Base-by-base conservation (phyloP, 2,329 filamentous ascomycete species). In the Pseudogymnoascus sp. region DNA sequence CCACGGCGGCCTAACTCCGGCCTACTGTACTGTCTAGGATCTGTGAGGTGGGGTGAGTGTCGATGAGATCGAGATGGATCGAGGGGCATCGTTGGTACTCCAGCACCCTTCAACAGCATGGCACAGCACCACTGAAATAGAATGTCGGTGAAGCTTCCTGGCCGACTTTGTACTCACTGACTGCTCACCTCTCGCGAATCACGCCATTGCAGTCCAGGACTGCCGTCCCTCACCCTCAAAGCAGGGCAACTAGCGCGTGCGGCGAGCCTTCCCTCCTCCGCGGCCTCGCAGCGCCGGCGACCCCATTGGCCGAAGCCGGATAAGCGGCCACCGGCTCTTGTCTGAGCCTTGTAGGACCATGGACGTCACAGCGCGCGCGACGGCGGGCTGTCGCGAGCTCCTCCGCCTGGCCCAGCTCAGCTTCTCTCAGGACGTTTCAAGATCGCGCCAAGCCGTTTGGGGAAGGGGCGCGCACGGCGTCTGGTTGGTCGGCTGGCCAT, bases 211-310 rank as follows among this genome's bases (percentile, higher is more conserved):
- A 55, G 29, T 55, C 25, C 3, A 8, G 9, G 13, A 55, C 44
- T 5, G n/a, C 12, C 15, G 48, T 5, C 27, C 5, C 12, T 21
- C 27, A 15, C 29, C 29, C 9, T 33, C 15, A 55, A 55, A 55
- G 29, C 48, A 55, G 48, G 48, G 48, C 29, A 55, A n/a, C 6
- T 55, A 31, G 36, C 61, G 4, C 39, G 61, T 38, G 55, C 63
- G 25, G 62, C 63, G 62, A 63, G 63, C 65, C 44, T 62, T 35
- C 12, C 59, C 29, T 27, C 62, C 17, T 60, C 51, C 15, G 38
- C 41, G 7, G 12, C 61, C 48, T 44, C 42, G 9, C 44, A 63
- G 29, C 6, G n/a, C n/a, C 27, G 29, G 9, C 48, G 6, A 17
- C 29, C 48, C 29, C 29, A 55, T 55, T 55, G 44, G 44, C 44